Percentiles rank a stretch among this genome's conserved stretches.
These are phyloP conservation scores for Isabelozyma heimii DNA, from an alignment of 805 yeast genomes.

Conservation along the genomic window DNA sequence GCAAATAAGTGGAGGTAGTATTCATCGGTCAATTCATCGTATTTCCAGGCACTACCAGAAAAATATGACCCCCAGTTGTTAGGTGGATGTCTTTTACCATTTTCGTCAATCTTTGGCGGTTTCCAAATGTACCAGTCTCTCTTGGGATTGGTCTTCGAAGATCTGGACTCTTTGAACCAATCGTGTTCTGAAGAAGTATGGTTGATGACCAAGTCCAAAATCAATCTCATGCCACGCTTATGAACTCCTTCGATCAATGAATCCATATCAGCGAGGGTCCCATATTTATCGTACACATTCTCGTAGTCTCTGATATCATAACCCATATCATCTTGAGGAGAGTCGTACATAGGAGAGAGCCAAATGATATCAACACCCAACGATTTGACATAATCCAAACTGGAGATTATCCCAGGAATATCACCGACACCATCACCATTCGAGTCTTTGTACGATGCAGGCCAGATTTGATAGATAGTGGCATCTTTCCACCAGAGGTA, in stretches of 20 bases:
- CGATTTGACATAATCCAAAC: conserved; percentile 48
- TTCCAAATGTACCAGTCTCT: conserved; percentile 65
- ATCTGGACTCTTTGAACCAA: conserved; percentile 57
- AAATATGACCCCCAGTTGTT: conserved; percentile 56
- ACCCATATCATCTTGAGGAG: conserved; percentile 64
- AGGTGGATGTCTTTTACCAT: conserved; percentile 54
- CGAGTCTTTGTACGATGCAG: conserved; percentile 58
- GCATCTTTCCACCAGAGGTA: conserved; percentile 56
- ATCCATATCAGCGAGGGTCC: conserved; percentile 53
- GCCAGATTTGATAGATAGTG: conserved; percentile 57
- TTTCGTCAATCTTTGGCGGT: conserved; percentile 42
- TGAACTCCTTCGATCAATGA: conserved; percentile 46
- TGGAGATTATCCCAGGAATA: conserved; percentile 50
- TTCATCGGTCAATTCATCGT: conserved; percentile 52
- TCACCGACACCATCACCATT: conserved; percentile 62
- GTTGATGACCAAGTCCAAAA: conserved; percentile 57
- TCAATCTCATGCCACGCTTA: conserved; percentile 47
- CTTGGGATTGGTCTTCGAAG: conserved; percentile 50
- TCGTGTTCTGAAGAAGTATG: conserved; percentile 55
- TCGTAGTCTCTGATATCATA: conserved; percentile 58
- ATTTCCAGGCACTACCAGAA: conserved; percentile 56
- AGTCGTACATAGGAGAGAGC: conserved; percentile 57
- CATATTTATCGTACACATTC: conserved; percentile 50
- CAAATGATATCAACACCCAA: conserved; percentile 53
- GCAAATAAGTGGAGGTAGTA: conserved; percentile 57